A percentile compares a stretch with the other conserved stretches of the same genome.
These are phyloP conservation scores for Colletotrichum shisoi DNA, from an alignment of 2,329 filamentous ascomycete genomes.

Conservation along the genomic window DNA sequence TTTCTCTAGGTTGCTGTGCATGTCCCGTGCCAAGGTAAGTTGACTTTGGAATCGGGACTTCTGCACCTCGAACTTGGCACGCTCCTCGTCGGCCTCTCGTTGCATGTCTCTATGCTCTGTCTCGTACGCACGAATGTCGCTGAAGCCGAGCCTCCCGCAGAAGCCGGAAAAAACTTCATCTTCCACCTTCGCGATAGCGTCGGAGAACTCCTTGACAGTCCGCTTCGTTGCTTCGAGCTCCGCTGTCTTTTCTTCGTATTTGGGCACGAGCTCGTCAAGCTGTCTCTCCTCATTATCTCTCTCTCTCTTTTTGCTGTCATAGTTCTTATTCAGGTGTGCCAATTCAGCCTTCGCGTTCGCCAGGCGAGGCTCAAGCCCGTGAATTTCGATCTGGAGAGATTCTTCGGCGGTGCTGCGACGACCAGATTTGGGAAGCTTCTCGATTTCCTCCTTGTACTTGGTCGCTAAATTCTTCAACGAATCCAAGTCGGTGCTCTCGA, in stretches of 20 bases:
- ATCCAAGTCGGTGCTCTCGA: conserved; percentile 89
- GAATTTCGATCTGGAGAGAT: conserved; percentile 77
- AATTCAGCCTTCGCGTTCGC: conserved; percentile 77
- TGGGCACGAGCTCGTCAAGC: conserved; percentile 78
- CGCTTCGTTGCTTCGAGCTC: conserved; percentile 68
- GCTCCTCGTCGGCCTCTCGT: conserved; percentile 87
- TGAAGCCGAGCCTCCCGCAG: conserved; percentile 85
- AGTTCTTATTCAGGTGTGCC: conserved; percentile 79
- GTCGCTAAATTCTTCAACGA: conserved; percentile 79
- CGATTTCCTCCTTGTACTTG: conserved; percentile 79
- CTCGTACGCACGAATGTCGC: conserved; percentile 90
- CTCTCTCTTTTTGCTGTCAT: conserved; percentile 84
- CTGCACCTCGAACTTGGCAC: conserved; percentile 85
- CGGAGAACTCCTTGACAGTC: conserved; percentile 62
- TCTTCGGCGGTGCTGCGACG: conserved; percentile 81
- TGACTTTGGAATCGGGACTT: conserved; percentile 74
- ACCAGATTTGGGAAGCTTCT: conserved; percentile 79
- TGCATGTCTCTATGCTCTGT: conserved; percentile 91
- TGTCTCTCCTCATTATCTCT: conserved; percentile 76
- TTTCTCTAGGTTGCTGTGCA: conserved; percentile 66
- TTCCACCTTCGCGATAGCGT: conserved; percentile 79
- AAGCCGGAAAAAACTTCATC: conserved; percentile 88
- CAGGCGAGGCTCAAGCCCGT: conserved; percentile 79
- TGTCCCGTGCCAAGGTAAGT: conserved; percentile 64
- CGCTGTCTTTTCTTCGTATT: conserved; percentile 74